phyloP scores from a whole-genome alignment of 139 green algal genomes.

The Coccomyxa sp. region DNA sequence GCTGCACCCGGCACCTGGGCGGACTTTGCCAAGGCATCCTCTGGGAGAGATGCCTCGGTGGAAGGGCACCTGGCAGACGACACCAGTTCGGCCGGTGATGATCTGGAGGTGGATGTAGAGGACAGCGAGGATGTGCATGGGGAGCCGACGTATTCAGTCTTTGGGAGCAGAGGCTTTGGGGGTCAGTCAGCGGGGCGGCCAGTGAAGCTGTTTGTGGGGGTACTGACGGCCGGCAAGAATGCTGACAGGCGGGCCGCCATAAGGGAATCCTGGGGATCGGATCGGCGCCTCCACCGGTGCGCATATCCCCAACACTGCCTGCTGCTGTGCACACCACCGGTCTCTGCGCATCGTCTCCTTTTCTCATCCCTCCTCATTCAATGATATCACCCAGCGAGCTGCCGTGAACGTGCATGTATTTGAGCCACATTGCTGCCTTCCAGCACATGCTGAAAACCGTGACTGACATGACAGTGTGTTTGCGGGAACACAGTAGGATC shows the following conservation, averaged over 20 bases:
- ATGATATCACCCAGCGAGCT: too few species aligned
- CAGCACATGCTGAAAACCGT: neutral
- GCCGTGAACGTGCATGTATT: neutral
- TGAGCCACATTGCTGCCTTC: neutral
- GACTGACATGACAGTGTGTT: neutral
- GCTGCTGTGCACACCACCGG: too few species aligned
- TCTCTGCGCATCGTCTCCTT: too few species aligned
- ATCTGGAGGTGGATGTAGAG: too few species aligned
- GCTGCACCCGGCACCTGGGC: neutral
- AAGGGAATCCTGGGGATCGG: constrained; percentile 27
- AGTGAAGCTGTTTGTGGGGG: constrained; percentile 18
- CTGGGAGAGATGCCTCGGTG: too few species aligned
- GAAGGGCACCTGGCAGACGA: too few species aligned
- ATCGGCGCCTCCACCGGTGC: constrained; percentile 11
- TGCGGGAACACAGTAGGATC: neutral
- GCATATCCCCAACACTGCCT: neutral
- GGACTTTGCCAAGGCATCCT: neutral
- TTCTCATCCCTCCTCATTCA: too few species aligned
- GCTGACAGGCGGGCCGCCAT: constrained; percentile 11
- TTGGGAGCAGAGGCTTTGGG: too few species aligned
- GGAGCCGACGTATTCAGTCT: too few species aligned
- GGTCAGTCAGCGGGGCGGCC: too few species aligned
- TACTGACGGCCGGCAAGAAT: constrained; percentile 14
- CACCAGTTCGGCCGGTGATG: too few species aligned
- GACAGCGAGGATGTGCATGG: too few species aligned